Evolutionary conservation across 192 early-diverging fungal genomes (phyloP), one percentile per base, ranked within the genome.

Genomic region (Coemansia sp.): DNA sequence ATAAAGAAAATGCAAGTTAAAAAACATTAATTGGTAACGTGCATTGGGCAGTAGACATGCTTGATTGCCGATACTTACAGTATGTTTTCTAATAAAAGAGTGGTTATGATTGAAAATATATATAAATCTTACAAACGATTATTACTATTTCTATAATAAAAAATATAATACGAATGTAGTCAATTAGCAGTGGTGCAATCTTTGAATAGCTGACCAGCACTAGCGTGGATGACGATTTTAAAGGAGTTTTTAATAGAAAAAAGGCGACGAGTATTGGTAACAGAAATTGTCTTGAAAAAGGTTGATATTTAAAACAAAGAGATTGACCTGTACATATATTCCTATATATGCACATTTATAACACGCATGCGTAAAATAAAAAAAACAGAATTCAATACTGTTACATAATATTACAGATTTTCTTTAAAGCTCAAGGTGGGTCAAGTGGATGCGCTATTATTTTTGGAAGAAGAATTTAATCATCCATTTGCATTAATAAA

Each of bases 61-160:
- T 15, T 48, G 45, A 48, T 48, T 48, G 45, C 45, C 45, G 45
- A 48, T 48, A 48, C 45, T 48, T 48, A 48, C 45, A 48, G 45
- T 48, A 48, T 48, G 45, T 15, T 48, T 15, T 41, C 11, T 41
- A 48, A 48, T 15, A 48, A 8, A 48, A 48, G 45, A 48, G 14
- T 15, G 45, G 45, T 48, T 48, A 48, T 12, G 9, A 15, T 15
- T 3, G 45, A 15, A 48, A 48, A 48, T 15, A 48, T 8, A 48
- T 15, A 48, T 15, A 48, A 48, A 48, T 15, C 17, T 48, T 48
- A 48, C 45, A 48, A 48, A 48, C 12, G 5, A 8, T 41, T 41
- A 48, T 3, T 48, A 48, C 3, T 48, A 28, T 28, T 28, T 28
- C 22, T 28, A 28, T 48, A 48, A 3, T 48, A 48, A 15, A 15